These are phyloP conservation scores for Hymenoscyphus albidus DNA, from an alignment of 2,329 filamentous ascomycete species.

Conservation along the genomic window DNA sequence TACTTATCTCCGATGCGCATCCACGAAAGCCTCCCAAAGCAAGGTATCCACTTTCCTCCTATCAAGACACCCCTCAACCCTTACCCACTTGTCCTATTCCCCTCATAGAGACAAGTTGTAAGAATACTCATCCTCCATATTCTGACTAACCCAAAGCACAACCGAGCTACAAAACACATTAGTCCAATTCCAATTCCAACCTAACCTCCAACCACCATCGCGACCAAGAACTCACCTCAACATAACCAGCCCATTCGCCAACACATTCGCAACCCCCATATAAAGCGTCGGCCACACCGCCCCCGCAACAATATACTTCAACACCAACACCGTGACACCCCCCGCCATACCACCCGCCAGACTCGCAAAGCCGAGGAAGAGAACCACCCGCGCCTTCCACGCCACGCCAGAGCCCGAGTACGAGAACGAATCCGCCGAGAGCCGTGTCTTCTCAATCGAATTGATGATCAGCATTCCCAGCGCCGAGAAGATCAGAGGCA, in stretches of 20 bases:
- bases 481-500: constrained; percentile 62
- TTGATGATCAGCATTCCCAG: constrained; percentile 70
- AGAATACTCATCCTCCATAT: constrained; percentile 69
- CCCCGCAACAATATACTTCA: constrained; percentile 58
- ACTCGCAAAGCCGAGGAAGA: constrained; percentile 63
- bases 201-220: neutral
- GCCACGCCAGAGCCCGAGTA: constrained; percentile 61
- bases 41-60: neutral
- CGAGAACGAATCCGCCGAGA: constrained; percentile 59
- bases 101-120: constrained; percentile 61
- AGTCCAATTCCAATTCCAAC: constrained; percentile 11
- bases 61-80: neutral
- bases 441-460: constrained; percentile 62
- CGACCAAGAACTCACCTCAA: constrained; percentile 45
- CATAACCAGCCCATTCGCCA: constrained; percentile 61
- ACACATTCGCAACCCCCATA: constrained; percentile 65
- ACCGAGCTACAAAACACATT: constrained; percentile 47
- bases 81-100: neutral
- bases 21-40: neutral
- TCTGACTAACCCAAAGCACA: constrained; percentile 65
- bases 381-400: constrained; percentile 65
- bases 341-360: constrained; percentile 66
- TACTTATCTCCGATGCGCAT: neutral
- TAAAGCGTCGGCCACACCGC: constrained; percentile 57
- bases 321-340: constrained; percentile 63